Evolutionary conservation across 1,284 basidiomycete species (phyloP), one percentile per base, ranked within the genome.

Genomic region (Pterulicium gracile): DNA sequence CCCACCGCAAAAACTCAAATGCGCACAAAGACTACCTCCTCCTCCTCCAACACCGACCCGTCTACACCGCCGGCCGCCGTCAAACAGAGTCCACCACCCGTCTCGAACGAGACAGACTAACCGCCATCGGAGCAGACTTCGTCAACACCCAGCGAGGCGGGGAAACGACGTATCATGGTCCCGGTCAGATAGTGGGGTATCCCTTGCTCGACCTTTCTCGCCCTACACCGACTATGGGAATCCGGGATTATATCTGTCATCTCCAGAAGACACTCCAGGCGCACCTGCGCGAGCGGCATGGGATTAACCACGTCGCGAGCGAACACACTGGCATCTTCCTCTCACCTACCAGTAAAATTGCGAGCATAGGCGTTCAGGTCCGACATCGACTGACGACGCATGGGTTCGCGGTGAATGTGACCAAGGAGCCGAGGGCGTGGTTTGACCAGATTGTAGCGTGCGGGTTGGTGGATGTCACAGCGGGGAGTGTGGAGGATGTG

Each of bases 121-220:
- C 70, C 5, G 66, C 67, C 13, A 72, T 92, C 19, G 92, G 94
- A 14, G 94, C 95, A 0, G 90, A 95, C 58, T 95, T 95, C 59
- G 75, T 87, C 34, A 68, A 78, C 24, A 85, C 93, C 1, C 76
- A 81, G 51, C 75, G 96, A 49, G 95, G 95, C 7, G 95, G 95
- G 1, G 84, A 97, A 63, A 77, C 93, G 47, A 99, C 96, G 1
- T 99, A 92, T 63, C 96, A 99, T 62, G 96, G 96, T 0, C 95
- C 95, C 0, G 96, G 96, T 2, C 96, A 99, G 64, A 72, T 99
- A 51, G 88, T 97, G 12, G 96, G 92, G 24, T 99, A 99, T 59
- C 91, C 93, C 1, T 75, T 98, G 44, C 70, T 98, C 40, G 93
- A 98, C 64, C 72, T 98, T 14, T 68, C 68, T 27, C 73, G 75